Evolutionary conservation across 2,329 filamentous ascomycete species (phyloP).

Genomic region (Colletotrichum tabaci): DNA sequence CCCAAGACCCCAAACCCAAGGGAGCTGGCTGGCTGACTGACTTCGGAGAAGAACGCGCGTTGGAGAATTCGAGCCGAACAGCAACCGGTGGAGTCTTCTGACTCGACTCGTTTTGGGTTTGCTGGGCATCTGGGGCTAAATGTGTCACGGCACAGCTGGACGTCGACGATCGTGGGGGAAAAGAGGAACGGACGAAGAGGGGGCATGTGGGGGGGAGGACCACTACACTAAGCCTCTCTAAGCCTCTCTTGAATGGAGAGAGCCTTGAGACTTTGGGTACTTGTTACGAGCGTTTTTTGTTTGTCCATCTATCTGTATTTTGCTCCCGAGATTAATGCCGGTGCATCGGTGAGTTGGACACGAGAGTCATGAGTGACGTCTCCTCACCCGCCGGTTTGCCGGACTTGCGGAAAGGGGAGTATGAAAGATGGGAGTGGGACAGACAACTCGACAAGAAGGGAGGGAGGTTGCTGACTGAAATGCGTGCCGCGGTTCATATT

Average conservation of each 20-base stretch:
- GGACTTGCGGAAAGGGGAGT: not conserved
- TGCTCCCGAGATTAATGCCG: not conserved
- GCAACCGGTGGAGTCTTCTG: not conserved
- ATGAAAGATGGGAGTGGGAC: constrained; percentile 7
- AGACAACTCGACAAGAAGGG: not conserved
- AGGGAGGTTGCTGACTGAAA: constrained; percentile 34
- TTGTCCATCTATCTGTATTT: too few relatives aligned
- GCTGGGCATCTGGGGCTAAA: not conserved
- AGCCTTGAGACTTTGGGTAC: not conserved
- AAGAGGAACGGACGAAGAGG: not conserved
- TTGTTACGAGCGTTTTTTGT: too few relatives aligned
- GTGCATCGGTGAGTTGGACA: not conserved
- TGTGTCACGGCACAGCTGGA: not conserved
- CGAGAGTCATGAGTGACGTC: too few relatives aligned
- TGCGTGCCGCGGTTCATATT: not conserved
- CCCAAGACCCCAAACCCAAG: too few relatives aligned
- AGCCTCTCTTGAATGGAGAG: too few relatives aligned
- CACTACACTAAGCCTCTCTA: not conserved
- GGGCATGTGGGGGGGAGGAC: constrained; percentile 10
- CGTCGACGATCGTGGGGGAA: constrained; percentile 17
- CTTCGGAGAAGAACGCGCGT: not conserved
- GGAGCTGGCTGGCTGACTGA: too few relatives aligned
- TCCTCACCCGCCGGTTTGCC: not conserved
- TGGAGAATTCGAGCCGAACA: constrained; percentile 3
- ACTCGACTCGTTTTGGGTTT: constrained; percentile 5